These are phyloP conservation scores for Hemileccinum impolitum DNA, from an alignment of 768 basidiomycete species.

Conservation along the genomic window DNA sequence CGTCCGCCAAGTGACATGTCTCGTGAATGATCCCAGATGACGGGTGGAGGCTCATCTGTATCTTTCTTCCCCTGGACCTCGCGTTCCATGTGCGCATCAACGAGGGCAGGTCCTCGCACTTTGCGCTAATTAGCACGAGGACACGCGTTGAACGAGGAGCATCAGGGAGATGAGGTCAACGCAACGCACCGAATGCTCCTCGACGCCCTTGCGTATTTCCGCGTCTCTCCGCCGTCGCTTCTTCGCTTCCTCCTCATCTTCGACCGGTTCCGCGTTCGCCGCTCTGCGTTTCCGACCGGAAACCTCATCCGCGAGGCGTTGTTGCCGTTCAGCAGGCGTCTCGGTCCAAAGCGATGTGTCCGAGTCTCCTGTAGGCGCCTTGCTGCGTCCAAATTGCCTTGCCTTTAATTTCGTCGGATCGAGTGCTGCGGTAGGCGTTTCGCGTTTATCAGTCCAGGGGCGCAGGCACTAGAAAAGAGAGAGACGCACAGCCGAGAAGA, in stretches of 20 bases:
- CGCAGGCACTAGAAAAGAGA: background rate
- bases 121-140: conserved; percentile 34
- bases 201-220: conserved; percentile 67
- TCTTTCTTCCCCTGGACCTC: conserved; percentile 37
- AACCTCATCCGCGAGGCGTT: conserved; percentile 91
- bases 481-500: conserved; percentile 66
- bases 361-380: conserved; percentile 36
- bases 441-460: background rate
- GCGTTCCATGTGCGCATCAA: conserved; percentile 48
- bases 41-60: conserved; percentile 53
- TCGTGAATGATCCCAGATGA: conserved; percentile 88
- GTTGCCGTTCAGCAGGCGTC: conserved; percentile 89
- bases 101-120: conserved; percentile 50
- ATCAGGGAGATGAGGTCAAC: background rate
- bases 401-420: conserved; percentile 83
- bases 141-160: background rate
- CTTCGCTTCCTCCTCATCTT: conserved; percentile 33
- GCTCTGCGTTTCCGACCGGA: conserved; percentile 84
- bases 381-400: conserved; percentile 72
- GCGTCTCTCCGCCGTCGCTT: conserved; percentile 65
- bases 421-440: conserved; percentile 49
- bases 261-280: conserved; percentile 46
- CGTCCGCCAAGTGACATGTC: conserved; percentile 88
- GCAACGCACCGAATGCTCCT: conserved; percentile 69
- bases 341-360: conserved; percentile 92